Percentiles rank a stretch among this genome's conserved stretches.
phyloP scores from a whole-genome alignment of 768 basidiomycete genomes.

The Termitomyces sp. region DNA sequence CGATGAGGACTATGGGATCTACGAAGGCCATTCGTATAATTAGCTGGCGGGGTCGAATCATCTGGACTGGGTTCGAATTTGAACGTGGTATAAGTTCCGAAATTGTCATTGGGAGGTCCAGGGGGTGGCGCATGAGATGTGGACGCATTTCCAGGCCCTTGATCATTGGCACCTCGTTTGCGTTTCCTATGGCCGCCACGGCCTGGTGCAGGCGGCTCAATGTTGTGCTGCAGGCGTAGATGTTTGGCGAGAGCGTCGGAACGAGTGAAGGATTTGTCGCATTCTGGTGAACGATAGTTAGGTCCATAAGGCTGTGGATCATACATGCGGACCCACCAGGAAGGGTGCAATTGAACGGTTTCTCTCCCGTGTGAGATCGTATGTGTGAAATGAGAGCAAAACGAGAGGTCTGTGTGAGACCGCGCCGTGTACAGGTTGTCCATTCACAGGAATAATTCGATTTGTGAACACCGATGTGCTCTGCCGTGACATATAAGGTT shows the following conservation, averaged over 20 bases:
- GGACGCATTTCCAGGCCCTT: conserved; percentile 17
- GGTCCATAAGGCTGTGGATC: neutral
- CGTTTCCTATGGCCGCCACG: conserved; percentile 68
- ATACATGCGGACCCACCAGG: conserved; percentile 52
- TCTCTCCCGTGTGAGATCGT: conserved; percentile 91
- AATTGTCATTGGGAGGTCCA: conserved; percentile 17
- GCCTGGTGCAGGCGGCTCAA: conserved; percentile 66
- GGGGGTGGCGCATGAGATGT: conserved; percentile 17
- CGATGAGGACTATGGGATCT: conserved; percentile 14
- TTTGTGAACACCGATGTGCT: conserved; percentile 79
- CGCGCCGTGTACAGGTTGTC: conserved; percentile 73
- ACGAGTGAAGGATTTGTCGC: conserved; percentile 92
- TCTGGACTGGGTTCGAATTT: conserved; percentile 53
- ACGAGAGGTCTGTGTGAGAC: conserved; percentile 80
- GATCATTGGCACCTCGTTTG: conserved; percentile 49
- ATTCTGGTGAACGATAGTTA: conserved; percentile 47
- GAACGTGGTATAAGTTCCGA: conserved; percentile 50
- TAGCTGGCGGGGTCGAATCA: conserved; percentile 11
- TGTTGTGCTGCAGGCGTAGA: conserved; percentile 84
- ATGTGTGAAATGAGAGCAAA: conserved; percentile 90
- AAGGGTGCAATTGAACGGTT: conserved; percentile 79
- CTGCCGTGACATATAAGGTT: conserved; percentile 26
- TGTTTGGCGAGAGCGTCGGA: conserved; percentile 93
- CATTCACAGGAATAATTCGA: conserved; percentile 89
- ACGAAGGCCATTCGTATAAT: conserved; percentile 16